These are phyloP conservation scores for Solanum phureja DNA, from an alignment of 257 asterid genomes.

Conservation along the genomic window DNA sequence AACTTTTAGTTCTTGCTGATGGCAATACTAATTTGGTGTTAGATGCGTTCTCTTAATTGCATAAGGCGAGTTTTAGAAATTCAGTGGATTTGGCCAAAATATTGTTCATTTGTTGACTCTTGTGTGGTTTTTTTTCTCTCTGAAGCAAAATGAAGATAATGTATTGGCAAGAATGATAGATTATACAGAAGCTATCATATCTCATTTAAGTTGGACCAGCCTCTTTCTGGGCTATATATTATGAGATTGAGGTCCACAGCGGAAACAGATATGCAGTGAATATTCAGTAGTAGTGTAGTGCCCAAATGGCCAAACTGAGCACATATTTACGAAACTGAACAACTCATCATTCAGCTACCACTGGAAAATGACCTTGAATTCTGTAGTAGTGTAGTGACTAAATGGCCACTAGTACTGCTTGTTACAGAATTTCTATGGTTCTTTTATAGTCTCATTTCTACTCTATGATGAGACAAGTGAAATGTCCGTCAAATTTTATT, in stretches of 20 bases:
- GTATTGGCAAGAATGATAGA: neutral
- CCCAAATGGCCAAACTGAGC: neutral
- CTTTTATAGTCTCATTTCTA: no score
- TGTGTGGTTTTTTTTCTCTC: neutral
- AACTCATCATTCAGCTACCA: neutral
- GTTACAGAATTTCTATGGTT: no score
- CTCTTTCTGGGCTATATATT: neutral
- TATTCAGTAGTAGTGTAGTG: neutral
- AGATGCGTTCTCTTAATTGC: neutral
- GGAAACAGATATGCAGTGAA: neutral
- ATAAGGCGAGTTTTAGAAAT: neutral
- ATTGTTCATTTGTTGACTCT: neutral
- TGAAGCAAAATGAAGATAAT: neutral
- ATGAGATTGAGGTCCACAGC: no score
- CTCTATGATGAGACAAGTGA: no score
- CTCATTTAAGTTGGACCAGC: neutral
- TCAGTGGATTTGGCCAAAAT: neutral
- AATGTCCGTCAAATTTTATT: no score
- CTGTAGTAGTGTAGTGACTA: no score
- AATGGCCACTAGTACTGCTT: no score
- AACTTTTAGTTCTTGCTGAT: neutral
- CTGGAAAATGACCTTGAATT: neutral
- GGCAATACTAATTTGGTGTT: neutral
- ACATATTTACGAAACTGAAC: neutral
- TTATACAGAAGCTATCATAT: neutral